Conservation (phyloP, 2,329 filamentous ascomycete genomes). For the Torrubiella hemipterigena region DNA sequence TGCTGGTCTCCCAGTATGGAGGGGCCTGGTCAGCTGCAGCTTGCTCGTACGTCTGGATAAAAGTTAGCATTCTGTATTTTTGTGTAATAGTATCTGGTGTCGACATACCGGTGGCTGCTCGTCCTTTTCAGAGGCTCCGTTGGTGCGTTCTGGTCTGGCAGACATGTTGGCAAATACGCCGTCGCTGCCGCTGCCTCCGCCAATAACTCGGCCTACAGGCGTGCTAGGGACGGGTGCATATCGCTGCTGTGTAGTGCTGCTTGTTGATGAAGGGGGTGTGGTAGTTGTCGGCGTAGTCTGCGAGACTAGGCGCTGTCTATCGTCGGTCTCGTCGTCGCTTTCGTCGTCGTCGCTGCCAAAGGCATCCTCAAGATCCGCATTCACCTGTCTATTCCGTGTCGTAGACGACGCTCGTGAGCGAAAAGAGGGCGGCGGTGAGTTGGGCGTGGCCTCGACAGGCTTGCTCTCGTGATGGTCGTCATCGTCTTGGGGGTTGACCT, state of each 20-base stretch:
- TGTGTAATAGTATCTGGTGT: background rate
- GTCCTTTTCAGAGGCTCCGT: constrained; percentile 57
- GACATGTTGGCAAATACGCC: constrained; percentile 94
- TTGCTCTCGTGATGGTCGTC: constrained; percentile 26
- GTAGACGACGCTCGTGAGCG: constrained; percentile 64
- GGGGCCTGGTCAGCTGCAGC: constrained; percentile 91
- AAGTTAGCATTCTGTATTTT: no score
- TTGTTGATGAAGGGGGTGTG: constrained; percentile 8
- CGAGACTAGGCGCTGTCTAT: constrained; percentile 77
- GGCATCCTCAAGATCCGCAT: constrained; percentile 79
- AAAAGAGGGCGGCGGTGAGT: constrained; percentile 71
- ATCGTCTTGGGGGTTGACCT: constrained; percentile 49
- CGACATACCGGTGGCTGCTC: constrained; percentile 80
- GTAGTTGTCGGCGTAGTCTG: constrained; percentile 26
- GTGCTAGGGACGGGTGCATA: constrained; percentile 18
- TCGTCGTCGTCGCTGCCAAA: constrained; percentile 77
- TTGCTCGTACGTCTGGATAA: constrained; percentile 81
- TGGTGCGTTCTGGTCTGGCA: constrained; percentile 74
- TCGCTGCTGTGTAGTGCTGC: constrained; percentile 15
- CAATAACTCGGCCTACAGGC: constrained; percentile 36
- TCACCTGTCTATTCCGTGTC: constrained; percentile 36
- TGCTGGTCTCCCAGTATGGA: constrained; percentile 98
- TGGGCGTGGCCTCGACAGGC: constrained; percentile 29
- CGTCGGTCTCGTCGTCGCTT: constrained; percentile 59
- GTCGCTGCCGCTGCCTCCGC: constrained; percentile 70